A percentile compares a stretch with the other conserved stretches of the same genome.
These are phyloP conservation scores for Raffaelea ambrosiae DNA, from an alignment of 2,329 filamentous ascomycete genomes.

Conservation along the genomic window DNA sequence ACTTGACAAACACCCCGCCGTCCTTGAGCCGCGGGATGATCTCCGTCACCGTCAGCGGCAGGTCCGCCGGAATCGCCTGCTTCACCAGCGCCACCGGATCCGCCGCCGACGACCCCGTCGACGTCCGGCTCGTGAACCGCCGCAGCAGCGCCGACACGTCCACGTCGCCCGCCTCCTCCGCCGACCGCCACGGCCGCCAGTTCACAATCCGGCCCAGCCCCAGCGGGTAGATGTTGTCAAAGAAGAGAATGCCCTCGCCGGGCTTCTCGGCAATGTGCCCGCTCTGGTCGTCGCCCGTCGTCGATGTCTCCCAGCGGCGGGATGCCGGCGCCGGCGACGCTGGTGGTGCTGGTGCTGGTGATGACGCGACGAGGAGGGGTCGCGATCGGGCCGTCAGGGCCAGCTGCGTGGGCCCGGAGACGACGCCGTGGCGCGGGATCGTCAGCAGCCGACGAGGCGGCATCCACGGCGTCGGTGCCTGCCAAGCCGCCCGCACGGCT, in stretches of 20 bases:
- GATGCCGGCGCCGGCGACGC: no score
- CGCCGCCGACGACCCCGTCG: not conserved
- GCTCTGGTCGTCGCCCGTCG: conserved; percentile 53
- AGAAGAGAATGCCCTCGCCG: conserved; percentile 79
- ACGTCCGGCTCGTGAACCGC: conserved; percentile 36
- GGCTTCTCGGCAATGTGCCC: conserved; percentile 73
- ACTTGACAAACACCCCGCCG: conserved; percentile 89
- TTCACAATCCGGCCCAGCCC: conserved; percentile 47
- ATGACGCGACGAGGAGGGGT: not conserved
- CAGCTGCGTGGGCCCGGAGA: not conserved
- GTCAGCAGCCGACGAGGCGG: not conserved
- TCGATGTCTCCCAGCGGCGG: conserved; percentile 31
- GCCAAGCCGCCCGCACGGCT: not conserved
- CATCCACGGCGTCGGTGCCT: not conserved
- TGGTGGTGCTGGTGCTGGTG: no score
- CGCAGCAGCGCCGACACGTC: conserved; percentile 42
- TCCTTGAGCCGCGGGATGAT: conserved; percentile 82
- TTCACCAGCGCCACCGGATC: conserved; percentile 47
- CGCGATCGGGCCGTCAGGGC: not conserved
- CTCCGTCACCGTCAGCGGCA: conserved; percentile 65
- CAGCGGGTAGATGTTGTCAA: conserved; percentile 85
- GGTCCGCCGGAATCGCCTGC: conserved; percentile 52
- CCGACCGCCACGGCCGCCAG: conserved; percentile 35
- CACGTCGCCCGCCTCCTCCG: conserved; percentile 21
- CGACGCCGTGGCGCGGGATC: no score